Base-by-base conservation (phyloP, 1,284 basidiomycete genomes). In the Peniophora sp. region DNA sequence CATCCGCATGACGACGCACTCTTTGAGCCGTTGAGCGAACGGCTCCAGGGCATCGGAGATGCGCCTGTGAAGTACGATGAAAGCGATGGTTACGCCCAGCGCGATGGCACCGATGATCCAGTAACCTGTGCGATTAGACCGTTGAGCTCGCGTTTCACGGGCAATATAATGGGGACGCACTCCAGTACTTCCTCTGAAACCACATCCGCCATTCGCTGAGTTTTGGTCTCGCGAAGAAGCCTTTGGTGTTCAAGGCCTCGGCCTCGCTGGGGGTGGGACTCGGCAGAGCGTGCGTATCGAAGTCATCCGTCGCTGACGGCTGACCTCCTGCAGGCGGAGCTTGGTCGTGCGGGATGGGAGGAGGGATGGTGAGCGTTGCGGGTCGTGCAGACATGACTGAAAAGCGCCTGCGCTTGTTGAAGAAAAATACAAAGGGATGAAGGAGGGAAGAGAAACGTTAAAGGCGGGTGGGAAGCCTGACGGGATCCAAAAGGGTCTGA, bases 231-330 rank as follows among this genome's bases (percentile, higher is more conserved):
- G 20, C 43, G 43, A 14, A 23, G 18, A 45, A 24, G 23, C 18
- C 18, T 20, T 45, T 45, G 12, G 12, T 15, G 18, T 45, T n/a
- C 20, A 45, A 24, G 20, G 22, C 14, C 20, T 45, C 22, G 5
- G 23, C 43, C 43, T 45, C 43, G 23, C 43, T 45, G n/a, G 43
- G 43, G 9, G 43, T 23, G 12, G 43, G 43, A 22, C 43, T 45
- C 5, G 43, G 43, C 6, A 32, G 27, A 6, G 27, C 27, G 12
- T 12, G 27, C 27, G 27, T 32, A 32, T 32, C 27, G 27, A 32
- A 32, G 27, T 32, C 27, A 12, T 32, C 27, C 27, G 5, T 5
- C 5, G 27, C 27, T 32, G 27, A 32, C 27, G 5, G 27, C 27
- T 32, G 27, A 5, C 27, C 27, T 6, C 6, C 27, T 6, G 6